A percentile compares a stretch with the other conserved stretches of the same genome.
phyloP scores from a whole-genome alignment of 441 rosid genomes.

The Erodium trifolium region DNA sequence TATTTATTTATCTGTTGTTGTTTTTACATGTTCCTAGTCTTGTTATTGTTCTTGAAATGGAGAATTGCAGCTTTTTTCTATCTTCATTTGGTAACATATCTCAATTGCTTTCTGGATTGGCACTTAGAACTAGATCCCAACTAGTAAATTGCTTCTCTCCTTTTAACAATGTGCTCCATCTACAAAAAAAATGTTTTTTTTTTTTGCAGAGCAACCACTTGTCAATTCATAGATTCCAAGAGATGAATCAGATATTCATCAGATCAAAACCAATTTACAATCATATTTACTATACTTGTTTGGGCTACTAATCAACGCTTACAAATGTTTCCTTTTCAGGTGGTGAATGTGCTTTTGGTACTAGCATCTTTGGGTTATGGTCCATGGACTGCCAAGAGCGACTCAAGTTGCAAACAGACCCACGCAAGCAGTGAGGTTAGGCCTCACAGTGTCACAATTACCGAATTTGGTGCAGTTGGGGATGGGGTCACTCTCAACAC shows the following conservation, averaged over 20 bases:
- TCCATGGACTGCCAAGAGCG: conserved; percentile 45
- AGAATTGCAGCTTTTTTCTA: background rate
- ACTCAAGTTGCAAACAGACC: conserved; percentile 44
- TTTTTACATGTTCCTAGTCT: background rate
- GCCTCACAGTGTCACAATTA: conserved; percentile 88
- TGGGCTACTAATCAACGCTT: no score
- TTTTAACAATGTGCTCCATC: no score
- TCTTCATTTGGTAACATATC: background rate
- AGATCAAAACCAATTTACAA: background rate
- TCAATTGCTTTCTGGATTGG: background rate
- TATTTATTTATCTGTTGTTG: background rate
- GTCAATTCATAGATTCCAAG: background rate
- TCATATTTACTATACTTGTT: background rate
- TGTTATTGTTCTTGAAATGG: background rate
- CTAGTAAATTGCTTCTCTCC: background rate
- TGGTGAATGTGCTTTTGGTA: conserved; percentile 61
- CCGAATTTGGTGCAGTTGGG: conserved; percentile 96
- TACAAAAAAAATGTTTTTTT: no score
- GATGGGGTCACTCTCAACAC: conserved; percentile 93
- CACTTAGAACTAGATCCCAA: background rate
- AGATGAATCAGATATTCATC: background rate
- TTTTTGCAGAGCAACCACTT: no score
- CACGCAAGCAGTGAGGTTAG: conserved; percentile 32
- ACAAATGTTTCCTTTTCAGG: conserved; percentile 33
- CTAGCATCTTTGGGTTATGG: conserved; percentile 41